Percentiles rank a stretch among this genome's conserved stretches.
Evolutionary conservation across 1,284 basidiomycete species (phyloP).

Genomic region (Rhodotorula sp.): DNA sequence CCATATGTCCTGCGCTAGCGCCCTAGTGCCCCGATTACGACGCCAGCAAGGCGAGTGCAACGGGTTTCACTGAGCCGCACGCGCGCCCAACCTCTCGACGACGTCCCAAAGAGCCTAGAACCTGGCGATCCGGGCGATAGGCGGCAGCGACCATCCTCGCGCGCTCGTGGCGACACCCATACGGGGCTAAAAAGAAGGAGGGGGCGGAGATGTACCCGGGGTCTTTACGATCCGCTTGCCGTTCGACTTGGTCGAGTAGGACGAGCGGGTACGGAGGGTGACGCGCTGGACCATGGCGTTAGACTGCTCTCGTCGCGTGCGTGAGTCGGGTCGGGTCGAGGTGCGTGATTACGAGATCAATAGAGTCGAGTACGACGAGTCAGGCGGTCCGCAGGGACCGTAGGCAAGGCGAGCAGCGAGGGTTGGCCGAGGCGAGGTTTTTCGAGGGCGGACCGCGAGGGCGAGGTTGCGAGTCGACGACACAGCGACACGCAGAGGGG

Average conservation of each 20-base stretch:
- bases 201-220: conserved; percentile 53
- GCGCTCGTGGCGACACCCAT: neutral
- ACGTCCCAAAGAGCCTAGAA: too few species aligned
- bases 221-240: conserved; percentile 95
- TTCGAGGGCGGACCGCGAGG: neutral
- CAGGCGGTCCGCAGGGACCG: neutral
- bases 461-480: too few species aligned
- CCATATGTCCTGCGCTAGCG: too few species aligned
- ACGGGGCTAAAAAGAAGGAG: neutral
- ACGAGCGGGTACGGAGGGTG: conserved; percentile 96
- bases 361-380: neutral
- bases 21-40: too few species aligned
- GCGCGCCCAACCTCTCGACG: too few species aligned
- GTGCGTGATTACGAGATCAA: neutral
- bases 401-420: neutral
- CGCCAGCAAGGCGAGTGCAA: too few species aligned
- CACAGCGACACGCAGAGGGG: neutral
- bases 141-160: too few species aligned
- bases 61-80: too few species aligned
- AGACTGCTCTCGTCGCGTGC: conserved; percentile 2
- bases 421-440: neutral
- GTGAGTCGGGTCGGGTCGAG: too few species aligned
- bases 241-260: conserved; percentile 99
- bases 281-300: conserved; percentile 63
- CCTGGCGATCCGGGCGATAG: too few species aligned